Percentiles rank a stretch among this genome's conserved stretches.
Evolutionary conservation across 2,329 filamentous ascomycete genomes (phyloP).

Genomic region (Cladorrhinum sp.): DNA sequence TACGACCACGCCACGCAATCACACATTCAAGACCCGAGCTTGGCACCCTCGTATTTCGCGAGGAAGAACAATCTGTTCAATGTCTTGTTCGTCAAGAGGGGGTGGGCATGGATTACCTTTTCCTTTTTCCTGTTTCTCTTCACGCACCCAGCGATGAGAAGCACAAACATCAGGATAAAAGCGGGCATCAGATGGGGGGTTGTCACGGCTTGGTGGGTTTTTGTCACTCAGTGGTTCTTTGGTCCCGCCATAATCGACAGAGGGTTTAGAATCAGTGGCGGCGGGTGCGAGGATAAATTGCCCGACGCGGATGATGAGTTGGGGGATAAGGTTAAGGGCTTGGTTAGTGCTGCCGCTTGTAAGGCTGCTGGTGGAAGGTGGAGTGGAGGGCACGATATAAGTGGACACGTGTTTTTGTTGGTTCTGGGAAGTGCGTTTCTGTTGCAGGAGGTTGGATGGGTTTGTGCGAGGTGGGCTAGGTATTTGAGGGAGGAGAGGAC

Average conservation of each 20-base stretch:
- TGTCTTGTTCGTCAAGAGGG: constrained; percentile 86
- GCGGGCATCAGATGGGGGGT: constrained; percentile 66
- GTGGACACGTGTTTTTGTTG: constrained; percentile 89
- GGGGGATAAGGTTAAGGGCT: constrained; percentile 40
- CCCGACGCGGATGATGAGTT: constrained; percentile 44
- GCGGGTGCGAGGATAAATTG: constrained; percentile 66
- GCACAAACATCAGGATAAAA: constrained; percentile 37
- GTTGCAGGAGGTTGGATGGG: constrained; percentile 71
- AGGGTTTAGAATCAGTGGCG: constrained; percentile 83
- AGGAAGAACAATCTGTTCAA: constrained; percentile 94
- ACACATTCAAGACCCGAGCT: constrained; percentile 49
- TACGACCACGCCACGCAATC: constrained; percentile 64
- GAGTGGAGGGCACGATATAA: constrained; percentile 95
- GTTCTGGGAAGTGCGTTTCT: constrained; percentile 80
- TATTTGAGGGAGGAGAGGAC: constrained; percentile 57
- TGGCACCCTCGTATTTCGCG: constrained; percentile 82
- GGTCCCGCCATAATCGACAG: constrained; percentile 87
- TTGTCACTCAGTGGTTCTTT: constrained; percentile 96
- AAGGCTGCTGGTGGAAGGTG: constrained; percentile 79
- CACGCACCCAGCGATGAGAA: constrained; percentile 58
- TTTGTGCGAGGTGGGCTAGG: constrained; percentile 47
- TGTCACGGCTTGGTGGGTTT: constrained; percentile 75
- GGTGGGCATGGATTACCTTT: constrained; percentile 85
- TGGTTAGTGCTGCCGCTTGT: constrained; percentile 75
- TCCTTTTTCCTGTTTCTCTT: constrained; percentile 69